These are phyloP conservation scores for Tulasnella sp. DNA, from an alignment of 768 basidiomycete species.

Conservation along the genomic window DNA sequence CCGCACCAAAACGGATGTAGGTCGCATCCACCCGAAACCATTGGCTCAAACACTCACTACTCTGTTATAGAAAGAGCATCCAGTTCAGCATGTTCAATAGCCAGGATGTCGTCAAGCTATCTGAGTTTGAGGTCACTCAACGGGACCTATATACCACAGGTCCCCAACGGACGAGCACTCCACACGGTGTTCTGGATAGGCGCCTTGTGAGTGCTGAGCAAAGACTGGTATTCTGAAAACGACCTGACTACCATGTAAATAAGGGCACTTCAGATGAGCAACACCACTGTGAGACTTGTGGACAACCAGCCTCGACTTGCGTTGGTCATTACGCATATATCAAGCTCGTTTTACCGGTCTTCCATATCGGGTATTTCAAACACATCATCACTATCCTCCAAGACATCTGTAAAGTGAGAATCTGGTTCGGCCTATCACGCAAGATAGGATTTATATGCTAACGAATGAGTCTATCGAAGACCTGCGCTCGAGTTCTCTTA, in stretches of 20 bases:
- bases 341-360: constrained; percentile 91
- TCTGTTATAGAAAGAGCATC: constrained; percentile 64
- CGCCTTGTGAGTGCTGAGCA: constrained; percentile 51
- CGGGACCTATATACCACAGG: constrained; percentile 75
- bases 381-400: constrained; percentile 89
- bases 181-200: constrained; percentile 85
- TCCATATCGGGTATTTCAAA: constrained; percentile 97
- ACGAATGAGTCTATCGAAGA: constrained; percentile 27
- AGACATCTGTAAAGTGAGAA: constrained; percentile 85
- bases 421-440: neutral
- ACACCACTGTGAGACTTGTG: constrained; percentile 90
- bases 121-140: constrained; percentile 93
- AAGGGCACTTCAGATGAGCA: constrained; percentile 94
- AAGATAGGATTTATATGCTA: neutral
- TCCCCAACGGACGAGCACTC: constrained; percentile 72
- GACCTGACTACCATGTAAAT: neutral
- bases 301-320: constrained; percentile 81
- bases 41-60: neutral
- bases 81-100: constrained; percentile 92
- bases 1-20: constrained; percentile 75
- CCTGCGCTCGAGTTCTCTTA: constrained; percentile 84
- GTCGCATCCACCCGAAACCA: constrained; percentile 20
- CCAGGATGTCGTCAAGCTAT: constrained; percentile 89
- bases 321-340: constrained; percentile 99
- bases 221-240: neutral